Base-by-base conservation (phyloP, 2,329 filamentous ascomycete species). In the Claviceps arundinis region DNA sequence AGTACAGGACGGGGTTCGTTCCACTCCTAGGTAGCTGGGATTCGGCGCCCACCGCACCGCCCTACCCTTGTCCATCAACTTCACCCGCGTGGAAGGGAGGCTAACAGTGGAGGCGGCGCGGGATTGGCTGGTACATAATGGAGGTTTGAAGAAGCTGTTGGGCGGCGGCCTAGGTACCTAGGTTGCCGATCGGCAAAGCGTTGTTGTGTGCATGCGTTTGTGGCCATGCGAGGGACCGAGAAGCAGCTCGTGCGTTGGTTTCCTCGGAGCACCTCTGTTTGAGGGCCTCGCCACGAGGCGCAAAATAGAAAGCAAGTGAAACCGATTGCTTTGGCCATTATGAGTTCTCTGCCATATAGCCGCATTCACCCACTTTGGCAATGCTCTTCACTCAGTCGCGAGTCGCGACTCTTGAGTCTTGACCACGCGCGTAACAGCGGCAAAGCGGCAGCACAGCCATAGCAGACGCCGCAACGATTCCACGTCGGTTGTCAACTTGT, bases 221-320 rank as follows among this genome's bases (percentile, higher is more conserved):
- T 17, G 3, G 41, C 17, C 8, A 30, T 50, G 41, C 30, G 34
- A 44, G 30, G 30, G 52, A 38, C 44, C 48, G n/a, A 26, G n/a
- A 22, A 19, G 48, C 48, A 53, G 52, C 52, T 53, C 48, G 48
- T 53, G 52, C 48, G 43, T 41, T 46, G 16, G 24, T 30, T 26
- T 34, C 14, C 34, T 26, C 19, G 43, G n/a, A 22, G 34, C 24
- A 37, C 41, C 16, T 44, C 30, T 44, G 34, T n/a, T 42, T 45
- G 24, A 42, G 38, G 17, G 14, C 43, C 7, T 46, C 40, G 45
- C 38, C 37, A 47, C 38, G 22, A 34, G 41, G 26, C 24, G 26
- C 17, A 52, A 48, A 38, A 46, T 26, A 43, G 45, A 51, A 24
- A 19, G 17, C 24, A 30, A 38, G 43, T 53, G 48, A 53, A 50